Conservation (phyloP, 768 basidiomycete genomes). For the Suillus americanus region DNA sequence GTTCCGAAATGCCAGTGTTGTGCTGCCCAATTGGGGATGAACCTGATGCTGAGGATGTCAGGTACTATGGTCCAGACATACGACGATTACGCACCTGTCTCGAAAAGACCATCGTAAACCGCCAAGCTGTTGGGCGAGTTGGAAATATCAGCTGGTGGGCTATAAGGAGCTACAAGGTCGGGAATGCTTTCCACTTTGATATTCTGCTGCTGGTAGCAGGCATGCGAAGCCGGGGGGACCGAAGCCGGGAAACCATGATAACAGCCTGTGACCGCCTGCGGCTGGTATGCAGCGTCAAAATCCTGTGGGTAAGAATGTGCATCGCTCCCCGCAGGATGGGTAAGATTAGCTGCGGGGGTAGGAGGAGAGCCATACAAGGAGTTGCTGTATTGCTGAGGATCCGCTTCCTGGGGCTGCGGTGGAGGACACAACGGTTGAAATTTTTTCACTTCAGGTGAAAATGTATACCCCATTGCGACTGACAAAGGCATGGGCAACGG, state of each 20-base stretch:
- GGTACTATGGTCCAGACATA: not conserved
- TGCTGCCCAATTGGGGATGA: not conserved
- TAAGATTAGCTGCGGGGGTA: slow-evolving; percentile 12
- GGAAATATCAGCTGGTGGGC: slow-evolving; percentile 21
- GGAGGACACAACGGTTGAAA: slow-evolving; percentile 37
- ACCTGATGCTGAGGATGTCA: not conserved
- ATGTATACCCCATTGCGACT: slow-evolving; percentile 31
- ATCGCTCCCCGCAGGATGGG: slow-evolving; percentile 15
- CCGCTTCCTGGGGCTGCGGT: slow-evolving; percentile 28
- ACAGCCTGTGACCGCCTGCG: slow-evolving; percentile 18
- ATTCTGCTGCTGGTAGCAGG: slow-evolving; percentile 18
- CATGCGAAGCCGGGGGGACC: slow-evolving; percentile 18
- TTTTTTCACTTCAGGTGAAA: slow-evolving; percentile 33
- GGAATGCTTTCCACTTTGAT: slow-evolving; percentile 30
- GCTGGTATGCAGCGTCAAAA: slow-evolving; percentile 27
- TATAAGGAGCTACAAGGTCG: slow-evolving; percentile 19
- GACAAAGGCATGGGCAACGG: slow-evolving; percentile 33
- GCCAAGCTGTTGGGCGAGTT: slow-evolving; percentile 24
- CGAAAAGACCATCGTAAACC: slow-evolving; percentile 21
- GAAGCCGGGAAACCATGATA: slow-evolving; percentile 23
- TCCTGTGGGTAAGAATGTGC: slow-evolving; percentile 24
- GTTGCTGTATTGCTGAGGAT: slow-evolving; percentile 18
- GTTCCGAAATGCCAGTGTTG: slow-evolving; percentile 8
- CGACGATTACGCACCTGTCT: slow-evolving; percentile 27
- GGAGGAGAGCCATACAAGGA: slow-evolving; percentile 15